Base-by-base conservation (phyloP, 495 filamentous ascomycete genomes). In the Ascodesmis nigricans region DNA sequence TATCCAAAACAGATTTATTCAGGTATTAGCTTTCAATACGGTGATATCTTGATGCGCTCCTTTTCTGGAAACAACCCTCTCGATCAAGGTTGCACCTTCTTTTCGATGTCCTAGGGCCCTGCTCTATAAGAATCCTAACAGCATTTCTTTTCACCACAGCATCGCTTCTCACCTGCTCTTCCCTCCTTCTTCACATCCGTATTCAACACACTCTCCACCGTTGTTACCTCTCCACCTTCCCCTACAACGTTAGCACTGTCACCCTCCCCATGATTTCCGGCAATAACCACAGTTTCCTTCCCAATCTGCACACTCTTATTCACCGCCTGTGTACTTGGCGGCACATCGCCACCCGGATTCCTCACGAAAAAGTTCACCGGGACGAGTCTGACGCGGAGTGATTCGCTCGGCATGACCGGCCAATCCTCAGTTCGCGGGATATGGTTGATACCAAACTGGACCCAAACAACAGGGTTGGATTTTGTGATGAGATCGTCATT, bases 11-110 rank as follows among this genome's bases (percentile, higher is more conserved):
- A n/a, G 69, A 39, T 67, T 68, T 3, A 83, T 87, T 3, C 82
- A 75, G 34, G 73, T 71, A 31, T 67, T 63, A 1, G 84, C 84
- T 55, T 93, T 95, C 32, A 97, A 60, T 24, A 70, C 71, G n/a
- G 90, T 59, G 45, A 93, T 63, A 48, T 95, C 77, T 47, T 93
- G 92, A 2, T 82, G 63, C 2, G 95, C 63, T 5, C 67, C 67
- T 46, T 73, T 81, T 57, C 71, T 79, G 4, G 55, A 52, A 15
- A 79, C 63, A 46, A 97, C 93, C 41, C 74, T 74, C 53, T 78
- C 76, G 53, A 97, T 65, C 13, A 92, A 60, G 0, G 75, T 65
- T 18, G 69, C 59, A 47, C 91, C 95, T n/a, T n/a, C n/a, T n/a
- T n/a, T n/a, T n/a, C n/a, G n/a, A n/a, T n/a, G n/a, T n/a, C n/a